These are phyloP conservation scores for Naganishia friedmannii DNA, from an alignment of 768 basidiomycete species.

Conservation along the genomic window DNA sequence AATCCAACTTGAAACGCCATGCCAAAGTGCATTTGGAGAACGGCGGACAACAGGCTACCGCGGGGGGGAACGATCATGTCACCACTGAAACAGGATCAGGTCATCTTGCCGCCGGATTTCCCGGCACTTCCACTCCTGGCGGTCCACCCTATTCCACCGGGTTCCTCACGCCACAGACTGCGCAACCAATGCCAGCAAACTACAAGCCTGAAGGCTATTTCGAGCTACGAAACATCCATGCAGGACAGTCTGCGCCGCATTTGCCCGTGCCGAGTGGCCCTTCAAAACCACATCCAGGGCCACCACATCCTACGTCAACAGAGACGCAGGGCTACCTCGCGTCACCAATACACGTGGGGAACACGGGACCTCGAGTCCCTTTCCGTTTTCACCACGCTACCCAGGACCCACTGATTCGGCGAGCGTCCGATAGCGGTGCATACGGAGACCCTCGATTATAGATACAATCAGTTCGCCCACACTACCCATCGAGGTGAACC, in stretches of 20 bases:
- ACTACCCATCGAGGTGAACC: too few species aligned
- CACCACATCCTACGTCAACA: not conserved
- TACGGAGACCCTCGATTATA: not conserved
- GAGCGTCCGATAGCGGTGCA: not conserved
- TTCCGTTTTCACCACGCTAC: not conserved
- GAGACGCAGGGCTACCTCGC: not conserved
- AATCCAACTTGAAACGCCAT: conserved; percentile 50
- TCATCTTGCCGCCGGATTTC: not conserved
- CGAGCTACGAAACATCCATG: not conserved
- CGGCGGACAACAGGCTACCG: not conserved
- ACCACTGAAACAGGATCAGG: not conserved
- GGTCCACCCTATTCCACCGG: not conserved
- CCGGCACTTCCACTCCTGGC: not conserved
- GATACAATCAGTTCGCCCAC: too few species aligned
- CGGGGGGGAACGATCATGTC: not conserved
- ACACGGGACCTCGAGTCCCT: not conserved
- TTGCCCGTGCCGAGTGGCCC: not conserved
- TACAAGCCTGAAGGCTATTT: conserved; percentile 2
- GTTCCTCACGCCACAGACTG: conserved; percentile 9
- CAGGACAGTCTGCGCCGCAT: not conserved
- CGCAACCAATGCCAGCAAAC: not conserved
- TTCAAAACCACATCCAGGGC: not conserved
- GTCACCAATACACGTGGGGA: too few species aligned
- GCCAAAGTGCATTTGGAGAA: conserved; percentile 46
- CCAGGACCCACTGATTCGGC: not conserved